phyloP scores from a whole-genome alignment of 169 alveolate species.

The Plasmodium gonderi region DNA sequence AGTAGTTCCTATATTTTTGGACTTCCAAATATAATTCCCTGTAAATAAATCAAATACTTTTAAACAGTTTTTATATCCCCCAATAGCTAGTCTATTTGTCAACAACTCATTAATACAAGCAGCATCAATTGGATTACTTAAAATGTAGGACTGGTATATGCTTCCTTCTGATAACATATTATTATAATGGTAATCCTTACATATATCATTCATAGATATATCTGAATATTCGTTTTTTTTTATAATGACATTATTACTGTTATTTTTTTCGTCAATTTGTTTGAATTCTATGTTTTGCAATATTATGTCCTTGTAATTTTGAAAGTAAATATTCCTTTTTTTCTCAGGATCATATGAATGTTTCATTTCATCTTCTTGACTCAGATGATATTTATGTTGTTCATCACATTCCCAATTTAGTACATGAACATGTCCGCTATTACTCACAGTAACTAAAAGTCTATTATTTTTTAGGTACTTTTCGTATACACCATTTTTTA shows the following conservation, averaged over 20 bases:
- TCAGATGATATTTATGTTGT: slow-evolving; percentile 10
- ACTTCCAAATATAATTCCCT: slow-evolving; percentile 80
- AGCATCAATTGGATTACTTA: slow-evolving; percentile 77
- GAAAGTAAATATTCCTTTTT: slow-evolving; percentile 8
- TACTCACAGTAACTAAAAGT: slow-evolving; percentile 57
- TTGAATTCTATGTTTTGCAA: slow-evolving; percentile 30
- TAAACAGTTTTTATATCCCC: slow-evolving; percentile 78
- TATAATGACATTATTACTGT: background rate
- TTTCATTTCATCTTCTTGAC: slow-evolving; percentile 7
- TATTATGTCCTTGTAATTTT: slow-evolving; percentile 29
- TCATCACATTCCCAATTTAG: slow-evolving; percentile 46
- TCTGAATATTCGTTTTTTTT: slow-evolving; percentile 23
- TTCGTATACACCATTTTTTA: slow-evolving; percentile 57
- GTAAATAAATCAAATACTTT: slow-evolving; percentile 78
- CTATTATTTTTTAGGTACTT: slow-evolving; percentile 18
- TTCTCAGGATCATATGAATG: slow-evolving; percentile 5
- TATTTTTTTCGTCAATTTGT: slow-evolving; percentile 43
- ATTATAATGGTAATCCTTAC: slow-evolving; percentile 55
- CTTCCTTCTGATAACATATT: slow-evolving; percentile 56
- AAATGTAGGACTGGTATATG: slow-evolving; percentile 71
- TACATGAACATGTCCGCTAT: slow-evolving; percentile 40
- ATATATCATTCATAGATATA: slow-evolving; percentile 23
- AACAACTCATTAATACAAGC: slow-evolving; percentile 74
- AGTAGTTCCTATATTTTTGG: slow-evolving; percentile 77
- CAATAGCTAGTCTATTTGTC: slow-evolving; percentile 79